phyloP scores from a whole-genome alignment of 306 rosid species.

The Dryas octopetala region DNA sequence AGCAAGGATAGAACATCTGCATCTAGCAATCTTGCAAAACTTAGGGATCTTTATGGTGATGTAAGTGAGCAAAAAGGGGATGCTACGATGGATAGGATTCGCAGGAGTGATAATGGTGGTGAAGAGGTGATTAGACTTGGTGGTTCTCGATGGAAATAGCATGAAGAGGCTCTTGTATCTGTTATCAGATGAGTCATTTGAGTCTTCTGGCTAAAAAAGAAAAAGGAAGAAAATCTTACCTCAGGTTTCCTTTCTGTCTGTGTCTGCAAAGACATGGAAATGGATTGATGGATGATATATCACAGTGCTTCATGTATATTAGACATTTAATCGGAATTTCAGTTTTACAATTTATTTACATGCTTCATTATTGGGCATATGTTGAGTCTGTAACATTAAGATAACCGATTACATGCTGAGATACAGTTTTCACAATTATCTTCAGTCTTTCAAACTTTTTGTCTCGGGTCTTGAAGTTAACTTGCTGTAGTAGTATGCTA shows the following conservation, averaged over 20 bases:
- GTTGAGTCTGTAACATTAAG: slow-evolving; percentile 9
- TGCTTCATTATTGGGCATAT: neutral
- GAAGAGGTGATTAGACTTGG: slow-evolving; percentile 95
- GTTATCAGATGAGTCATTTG: neutral
- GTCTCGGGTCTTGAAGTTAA: neutral
- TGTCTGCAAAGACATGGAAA: neutral
- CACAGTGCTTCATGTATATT: slow-evolving; percentile 3
- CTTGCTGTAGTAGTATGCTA: no score
- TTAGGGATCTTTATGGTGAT: slow-evolving; percentile 88
- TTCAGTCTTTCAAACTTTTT: neutral
- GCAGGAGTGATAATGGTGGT: slow-evolving; percentile 54
- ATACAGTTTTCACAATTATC: neutral
- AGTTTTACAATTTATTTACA: slow-evolving; percentile 3
- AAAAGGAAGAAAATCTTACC: neutral
- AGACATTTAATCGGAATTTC: neutral
- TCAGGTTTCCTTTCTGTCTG: neutral
- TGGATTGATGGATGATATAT: neutral
- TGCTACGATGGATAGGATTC: slow-evolving; percentile 46
- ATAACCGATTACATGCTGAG: neutral
- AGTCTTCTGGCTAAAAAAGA: neutral
- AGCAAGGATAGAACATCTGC: slow-evolving; percentile 55
- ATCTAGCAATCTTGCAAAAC: slow-evolving; percentile 89
- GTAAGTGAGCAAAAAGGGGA: slow-evolving; percentile 58
- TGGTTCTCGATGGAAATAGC: slow-evolving; percentile 60
- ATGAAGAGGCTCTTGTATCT: neutral